A percentile compares a stretch with the other conserved stretches of the same genome.
Conservation (phyloP, 78 protist genomes). For the Anaeramoeba flamelloides region DNA sequence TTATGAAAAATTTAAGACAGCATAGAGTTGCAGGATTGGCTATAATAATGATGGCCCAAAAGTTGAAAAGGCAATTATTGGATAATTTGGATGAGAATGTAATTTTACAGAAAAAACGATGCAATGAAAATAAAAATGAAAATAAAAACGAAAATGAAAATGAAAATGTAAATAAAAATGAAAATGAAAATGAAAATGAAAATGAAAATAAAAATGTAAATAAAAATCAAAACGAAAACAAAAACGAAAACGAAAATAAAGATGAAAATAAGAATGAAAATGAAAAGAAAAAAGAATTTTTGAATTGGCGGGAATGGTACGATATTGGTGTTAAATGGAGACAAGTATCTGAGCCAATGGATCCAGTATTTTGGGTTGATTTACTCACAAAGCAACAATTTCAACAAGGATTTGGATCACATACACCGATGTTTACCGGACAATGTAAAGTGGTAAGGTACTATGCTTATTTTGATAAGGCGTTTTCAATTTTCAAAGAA, state of each 20-base stretch:
- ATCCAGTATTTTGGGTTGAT: conserved; percentile 1
- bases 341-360: neutral
- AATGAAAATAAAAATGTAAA: no score
- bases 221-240: no score
- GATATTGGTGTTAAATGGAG: neutral
- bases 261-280: neutral
- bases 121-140: no score
- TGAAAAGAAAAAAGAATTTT: neutral
- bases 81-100: no score
- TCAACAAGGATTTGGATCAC: neutral
- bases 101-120: no score
- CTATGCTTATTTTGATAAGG: neutral
- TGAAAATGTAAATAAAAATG: no score
- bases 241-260: no score
- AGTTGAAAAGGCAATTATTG: no score
- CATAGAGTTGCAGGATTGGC: neutral
- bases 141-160: no score
- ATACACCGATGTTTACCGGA: neutral
- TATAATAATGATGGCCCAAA: neutral
- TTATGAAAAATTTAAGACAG: neutral
- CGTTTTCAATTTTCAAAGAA: neutral
- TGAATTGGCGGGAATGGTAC: neutral
- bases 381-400: neutral
- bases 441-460: neutral
- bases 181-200: no score